Percentiles rank a stretch among this genome's conserved stretches.
These are phyloP conservation scores for Fusarium gaditjirri DNA, from an alignment of 2,329 filamentous ascomycete species.

Conservation along the genomic window DNA sequence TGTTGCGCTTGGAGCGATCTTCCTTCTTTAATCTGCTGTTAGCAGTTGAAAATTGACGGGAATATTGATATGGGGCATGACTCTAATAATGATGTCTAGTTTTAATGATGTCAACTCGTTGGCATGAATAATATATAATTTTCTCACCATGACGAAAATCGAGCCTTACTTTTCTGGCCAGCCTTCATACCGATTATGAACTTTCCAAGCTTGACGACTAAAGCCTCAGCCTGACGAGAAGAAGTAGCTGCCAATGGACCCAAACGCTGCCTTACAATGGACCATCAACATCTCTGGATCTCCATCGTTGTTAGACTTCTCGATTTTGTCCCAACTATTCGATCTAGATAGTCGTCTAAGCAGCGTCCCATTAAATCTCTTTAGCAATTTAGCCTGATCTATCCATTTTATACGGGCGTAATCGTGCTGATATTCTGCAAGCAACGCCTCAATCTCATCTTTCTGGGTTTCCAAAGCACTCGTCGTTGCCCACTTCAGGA, in stretches of 20 bases:
- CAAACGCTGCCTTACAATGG: neutral
- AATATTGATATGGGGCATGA: too few species aligned
- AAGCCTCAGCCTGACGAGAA: neutral
- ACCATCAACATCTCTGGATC: neutral
- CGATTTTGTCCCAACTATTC: neutral
- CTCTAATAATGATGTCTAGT: rapidly evolving
- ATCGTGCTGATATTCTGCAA: constrained; percentile 13
- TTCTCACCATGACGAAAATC: neutral
- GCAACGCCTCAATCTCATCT: neutral
- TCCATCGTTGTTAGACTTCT: neutral
- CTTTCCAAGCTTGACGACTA: rapidly evolving
- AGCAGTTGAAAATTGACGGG: neutral
- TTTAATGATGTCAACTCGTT: neutral
- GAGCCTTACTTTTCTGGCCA: rapidly evolving
- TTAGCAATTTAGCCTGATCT: neutral
- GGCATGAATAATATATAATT: neutral
- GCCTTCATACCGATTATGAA: rapidly evolving
- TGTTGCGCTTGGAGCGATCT: constrained; percentile 10
- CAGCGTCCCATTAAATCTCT: neutral
- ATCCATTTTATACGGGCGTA: constrained; percentile 6
- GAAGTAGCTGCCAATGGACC: neutral
- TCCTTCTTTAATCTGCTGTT: neutral
- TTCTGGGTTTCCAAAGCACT: neutral
- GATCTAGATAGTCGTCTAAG: neutral
- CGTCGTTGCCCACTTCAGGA: neutral